These are phyloP conservation scores for Colletotrichum trifolii DNA, from an alignment of 2,329 filamentous ascomycete genomes.

Conservation along the genomic window DNA sequence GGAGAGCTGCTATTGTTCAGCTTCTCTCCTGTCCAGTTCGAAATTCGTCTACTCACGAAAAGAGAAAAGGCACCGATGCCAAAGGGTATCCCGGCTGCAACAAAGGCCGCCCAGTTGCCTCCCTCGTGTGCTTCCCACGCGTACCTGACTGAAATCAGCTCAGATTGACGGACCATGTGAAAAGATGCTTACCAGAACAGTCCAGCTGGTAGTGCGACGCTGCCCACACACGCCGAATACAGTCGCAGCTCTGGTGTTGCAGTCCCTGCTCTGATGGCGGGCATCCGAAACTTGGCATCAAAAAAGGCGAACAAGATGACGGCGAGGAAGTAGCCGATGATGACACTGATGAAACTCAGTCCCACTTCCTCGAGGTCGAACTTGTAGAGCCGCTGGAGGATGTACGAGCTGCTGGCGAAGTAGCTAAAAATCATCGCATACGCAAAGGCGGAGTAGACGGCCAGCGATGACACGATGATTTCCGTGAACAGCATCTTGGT, in stretches of 20 bases:
- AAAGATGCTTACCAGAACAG: slow-evolving; percentile 38
- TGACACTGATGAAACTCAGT: slow-evolving; percentile 36
- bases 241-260: slow-evolving; percentile 37
- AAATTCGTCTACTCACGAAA: not conserved
- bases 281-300: slow-evolving; percentile 28
- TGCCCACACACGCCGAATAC: slow-evolving; percentile 38
- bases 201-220: slow-evolving; percentile 32
- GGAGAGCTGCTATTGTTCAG: not conserved
- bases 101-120: slow-evolving; percentile 37
- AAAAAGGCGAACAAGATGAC: slow-evolving; percentile 23
- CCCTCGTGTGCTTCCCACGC: slow-evolving; percentile 48
- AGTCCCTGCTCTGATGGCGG: not conserved
- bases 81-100: slow-evolving; percentile 37
- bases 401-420: slow-evolving; percentile 52
- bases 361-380: slow-evolving; percentile 34
- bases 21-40: fast-evolving
- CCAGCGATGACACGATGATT: slow-evolving; percentile 76
- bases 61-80: not conserved
- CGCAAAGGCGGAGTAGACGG: slow-evolving; percentile 70
- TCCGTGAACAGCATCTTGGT: slow-evolving; percentile 39
- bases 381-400: slow-evolving; percentile 34
- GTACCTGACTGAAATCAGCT: not conserved
- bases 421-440: slow-evolving; percentile 63
- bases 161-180: not conserved
- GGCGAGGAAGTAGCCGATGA: slow-evolving; percentile 35